Evolutionary conservation across 1,284 basidiomycete genomes (phyloP), one percentile per base, ranked within the genome.

Genomic region (Ustilago tritici): DNA sequence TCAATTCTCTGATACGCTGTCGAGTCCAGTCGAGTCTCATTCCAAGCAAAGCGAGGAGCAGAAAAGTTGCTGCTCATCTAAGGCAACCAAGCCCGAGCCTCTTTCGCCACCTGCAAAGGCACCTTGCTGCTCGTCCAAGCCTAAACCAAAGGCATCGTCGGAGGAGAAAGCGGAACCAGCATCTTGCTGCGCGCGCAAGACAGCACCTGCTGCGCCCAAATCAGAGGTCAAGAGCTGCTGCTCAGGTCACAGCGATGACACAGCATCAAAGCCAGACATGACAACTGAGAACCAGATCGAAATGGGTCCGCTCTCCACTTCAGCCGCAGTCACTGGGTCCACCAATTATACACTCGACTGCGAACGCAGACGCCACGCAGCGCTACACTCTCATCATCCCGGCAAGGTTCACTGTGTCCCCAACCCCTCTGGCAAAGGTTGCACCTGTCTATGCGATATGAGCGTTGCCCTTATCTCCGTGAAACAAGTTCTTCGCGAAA

Each of bases 341-440:
- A 28, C n/a, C 10, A 28, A 15, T 6, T 19, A 46, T 1, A 19
- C 23, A 3, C 55, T 65, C 35, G 65, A 74, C 23, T 34, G 3
- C n/a, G 61, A 69, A 46, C 41, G 59, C 38, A 61, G 61, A 38
- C 61, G 54, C 1, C 68, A 65, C 31, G 60, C 63, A 4, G 68
- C 57, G 5, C 11, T 55, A 2, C 70, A 73, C 17, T 34, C 61
- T 14, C 70, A 71, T n/a, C 70, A 66, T 19, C 76, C 70, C 2
- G 60, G 69, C 72, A 80, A 79, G 58, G 84, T 86, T 31, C 81
- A 85, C 57, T 86, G 84, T 65, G 84, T 86, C 3, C 84, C 84
- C 23, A 82, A 84, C 55, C 84, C 84, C 1, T 70, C 55, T 31
- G 84, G 84, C 28, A 80, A 76, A 31, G 84, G 81, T 2, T 86